Evolutionary conservation across 345 rosid genomes (phyloP), one percentile per base, ranked within the genome.

Genomic region (Gossypium arboreum): DNA sequence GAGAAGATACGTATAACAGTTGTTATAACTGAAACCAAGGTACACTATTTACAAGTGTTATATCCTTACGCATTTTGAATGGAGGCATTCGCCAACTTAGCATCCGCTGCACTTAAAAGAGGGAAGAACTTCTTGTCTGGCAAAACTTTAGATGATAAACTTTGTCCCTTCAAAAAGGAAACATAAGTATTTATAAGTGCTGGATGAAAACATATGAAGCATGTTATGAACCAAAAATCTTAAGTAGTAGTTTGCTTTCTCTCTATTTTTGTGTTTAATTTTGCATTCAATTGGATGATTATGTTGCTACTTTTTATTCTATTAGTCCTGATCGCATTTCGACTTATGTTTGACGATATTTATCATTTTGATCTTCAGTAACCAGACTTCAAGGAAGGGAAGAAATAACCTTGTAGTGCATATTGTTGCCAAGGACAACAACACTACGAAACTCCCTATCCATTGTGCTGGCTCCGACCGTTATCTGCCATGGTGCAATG

Each of bases 381-480:
- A 50, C 60, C 20, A 13, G 47, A 68, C 11, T 9, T 48, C 48
- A 12, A 10, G 48, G 20, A 27, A 24, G 8, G 52, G 25, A n/a
- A 5, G 43, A 60, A 58, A 56, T 64, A 65, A 94, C 99, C 98
- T 88, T 87, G 84, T 78, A 84, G 44, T 74, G 80, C 59, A 80
- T 80, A 10, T 89, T 82, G 63, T 91, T 84, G 73, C 90, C 92
- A 1, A 92, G 89, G 18, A 89, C 63, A 44, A 90, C 88, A 75
- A 82, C 79, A 66, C 88, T 90, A 29, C 92, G 86, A 78, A 95
- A 95, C 66, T 90, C 96, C 20, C 98, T 87, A 17, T 95, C 99
- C 84, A 79, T 93, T 12, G 98, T 90, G 74, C 93, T 95, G 6
- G 99, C 99, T 7, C 87, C 98, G 2, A 95, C 96, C 0, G 96